A percentile compares a stretch with the other conserved stretches of the same genome.
Evolutionary conservation across 768 basidiomycete genomes (phyloP).

Genomic region (Hemileccinum impolitum): DNA sequence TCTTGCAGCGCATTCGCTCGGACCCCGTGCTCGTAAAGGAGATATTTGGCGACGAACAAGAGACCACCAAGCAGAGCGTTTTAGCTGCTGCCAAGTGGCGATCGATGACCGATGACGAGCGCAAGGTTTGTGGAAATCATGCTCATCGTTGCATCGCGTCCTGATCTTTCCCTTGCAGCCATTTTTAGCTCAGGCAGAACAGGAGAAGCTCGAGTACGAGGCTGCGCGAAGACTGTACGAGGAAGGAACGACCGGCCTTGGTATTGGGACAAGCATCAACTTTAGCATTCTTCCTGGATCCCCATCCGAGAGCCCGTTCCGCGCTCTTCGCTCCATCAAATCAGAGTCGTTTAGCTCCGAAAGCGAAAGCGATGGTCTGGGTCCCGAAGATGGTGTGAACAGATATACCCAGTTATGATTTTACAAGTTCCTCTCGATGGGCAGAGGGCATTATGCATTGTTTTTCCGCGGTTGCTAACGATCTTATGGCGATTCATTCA

Average conservation of each 20-base stretch:
- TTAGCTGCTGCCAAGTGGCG: conserved; percentile 92
- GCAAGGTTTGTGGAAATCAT: conserved; percentile 58
- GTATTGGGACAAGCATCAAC: conserved; percentile 70
- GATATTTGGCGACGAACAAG: conserved; percentile 86
- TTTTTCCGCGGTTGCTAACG: conserved; percentile 33
- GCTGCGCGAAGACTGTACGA: conserved; percentile 83
- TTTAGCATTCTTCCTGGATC: conserved; percentile 77
- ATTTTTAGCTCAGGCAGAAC: conserved; percentile 89
- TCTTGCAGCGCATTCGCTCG: conserved; percentile 85
- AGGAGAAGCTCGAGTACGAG: conserved; percentile 94
- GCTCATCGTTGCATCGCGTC: conserved; percentile 1
- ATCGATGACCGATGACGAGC: conserved; percentile 88
- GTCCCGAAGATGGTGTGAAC: conserved; percentile 46
- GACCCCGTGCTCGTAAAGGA: conserved; percentile 69
- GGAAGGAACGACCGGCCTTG: conserved; percentile 67
- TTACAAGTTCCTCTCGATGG: conserved; percentile 13
- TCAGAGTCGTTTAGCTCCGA: conserved; percentile 62
- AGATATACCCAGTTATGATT: conserved; percentile 36
- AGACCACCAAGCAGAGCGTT: conserved; percentile 93
- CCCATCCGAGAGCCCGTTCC: conserved; percentile 46
- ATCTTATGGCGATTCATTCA: conserved; percentile 16
- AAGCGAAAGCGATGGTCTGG: conserved; percentile 65
- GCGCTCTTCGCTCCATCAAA: conserved; percentile 45
- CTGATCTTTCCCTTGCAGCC: conserved; percentile 50
- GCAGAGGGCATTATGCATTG: conserved; percentile 13